Evolutionary conservation across 345 rosid genomes (phyloP).

Genomic region (Citrus reticulata): DNA sequence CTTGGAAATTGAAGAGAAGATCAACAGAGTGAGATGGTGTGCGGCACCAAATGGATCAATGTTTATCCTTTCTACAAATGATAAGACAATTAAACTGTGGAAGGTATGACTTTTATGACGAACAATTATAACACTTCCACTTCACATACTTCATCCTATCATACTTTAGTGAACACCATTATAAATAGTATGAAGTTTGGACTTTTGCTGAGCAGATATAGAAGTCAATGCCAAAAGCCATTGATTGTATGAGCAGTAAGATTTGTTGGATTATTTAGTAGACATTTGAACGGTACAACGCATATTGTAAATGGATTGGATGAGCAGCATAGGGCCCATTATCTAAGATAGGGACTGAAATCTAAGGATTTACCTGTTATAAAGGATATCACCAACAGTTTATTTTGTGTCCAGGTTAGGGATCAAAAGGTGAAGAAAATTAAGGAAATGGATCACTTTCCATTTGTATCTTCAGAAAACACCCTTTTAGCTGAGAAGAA

Average conservation of each 20-base stretch:
- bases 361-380: not conserved
- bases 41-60: conserved; percentile 37
- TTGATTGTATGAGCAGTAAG: not conserved
- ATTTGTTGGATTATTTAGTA: not conserved
- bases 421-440: conserved; percentile 47
- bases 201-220: not conserved
- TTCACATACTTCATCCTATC: not conserved
- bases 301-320: not conserved
- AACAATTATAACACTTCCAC: not conserved
- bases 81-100: conserved; percentile 74
- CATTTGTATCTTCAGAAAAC: conserved; percentile 48
- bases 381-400: not conserved
- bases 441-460: conserved; percentile 35
- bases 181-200: not conserved
- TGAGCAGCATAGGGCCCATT: not conserved
- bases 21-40: conserved; percentile 59
- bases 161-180: not conserved
- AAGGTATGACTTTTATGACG: conserved; percentile 35
- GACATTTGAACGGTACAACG: not conserved
- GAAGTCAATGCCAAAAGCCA: not conserved
- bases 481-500: conserved; percentile 53
- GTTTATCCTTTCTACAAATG: conserved; percentile 59
- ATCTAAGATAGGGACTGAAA: not conserved
- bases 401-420: conserved; percentile 38
- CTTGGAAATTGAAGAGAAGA: conserved; percentile 70